phyloP scores from a whole-genome alignment of 192 early-diverging fungal species.

The Backusella parvicylindrica region DNA sequence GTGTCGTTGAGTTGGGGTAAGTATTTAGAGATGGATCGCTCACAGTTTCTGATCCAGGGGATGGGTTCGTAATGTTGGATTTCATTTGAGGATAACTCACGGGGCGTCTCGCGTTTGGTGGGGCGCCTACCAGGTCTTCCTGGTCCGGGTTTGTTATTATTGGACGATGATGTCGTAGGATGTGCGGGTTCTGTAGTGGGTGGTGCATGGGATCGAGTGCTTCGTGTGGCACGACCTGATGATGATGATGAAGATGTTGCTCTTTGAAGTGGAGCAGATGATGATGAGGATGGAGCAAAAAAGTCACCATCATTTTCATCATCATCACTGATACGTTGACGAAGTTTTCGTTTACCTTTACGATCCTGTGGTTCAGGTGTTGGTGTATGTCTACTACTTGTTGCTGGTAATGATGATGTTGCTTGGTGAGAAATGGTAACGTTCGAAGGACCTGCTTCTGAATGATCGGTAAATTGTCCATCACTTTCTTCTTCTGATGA shows the following conservation, averaged over 20 bases:
- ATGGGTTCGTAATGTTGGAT: slow-evolving; percentile 36
- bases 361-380: not conserved
- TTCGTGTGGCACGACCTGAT: not conserved
- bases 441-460: slow-evolving; percentile 2
- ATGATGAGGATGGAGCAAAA: not conserved
- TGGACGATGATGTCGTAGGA: not conserved
- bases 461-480: slow-evolving; percentile 9
- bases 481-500: not conserved
- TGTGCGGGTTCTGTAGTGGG: not conserved
- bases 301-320: slow-evolving; percentile 3
- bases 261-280: not conserved
- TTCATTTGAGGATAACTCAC: slow-evolving; percentile 8
- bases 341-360: slow-evolving; percentile 22
- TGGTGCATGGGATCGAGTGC: not conserved
- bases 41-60: slow-evolving; percentile 48
- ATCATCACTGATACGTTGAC: slow-evolving; percentile 5
- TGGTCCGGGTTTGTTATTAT: not conserved
- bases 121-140: not conserved
- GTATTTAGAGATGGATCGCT: slow-evolving; percentile 49
- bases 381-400: not conserved
- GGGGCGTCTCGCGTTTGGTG: not conserved
- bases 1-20: slow-evolving; percentile 60
- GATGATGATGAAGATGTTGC: not conserved
- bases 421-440: not conserved
- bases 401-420: not conserved